Evolutionary conservation across 306 rosid genomes (phyloP), one percentile per base, ranked within the genome.

Genomic region (Amphicarpaea edgeworthii): DNA sequence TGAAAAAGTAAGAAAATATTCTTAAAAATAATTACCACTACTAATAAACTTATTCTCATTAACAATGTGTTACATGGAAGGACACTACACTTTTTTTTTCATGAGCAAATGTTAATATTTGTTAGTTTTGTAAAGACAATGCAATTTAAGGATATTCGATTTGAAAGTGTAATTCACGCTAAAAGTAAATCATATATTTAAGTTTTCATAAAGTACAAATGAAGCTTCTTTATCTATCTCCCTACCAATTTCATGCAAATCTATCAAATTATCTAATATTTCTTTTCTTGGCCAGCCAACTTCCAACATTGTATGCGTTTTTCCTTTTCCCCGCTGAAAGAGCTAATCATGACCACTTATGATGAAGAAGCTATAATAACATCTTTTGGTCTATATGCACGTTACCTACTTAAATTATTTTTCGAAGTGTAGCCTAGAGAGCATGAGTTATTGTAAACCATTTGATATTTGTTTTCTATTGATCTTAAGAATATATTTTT

Each of bases 221-320:
- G 46, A 66, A 54, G 23, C n/a, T 66, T 76, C 14, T 54, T 24
- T 8, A 57, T 42, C 38, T 8, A 57, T 42, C 19, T 20, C 5
- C 23, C 1, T 23, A 37, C 38, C 80, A 34, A 30, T 23, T 76
- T 50, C 41, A 68, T 42, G 55, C 60, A 47, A 12, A 57, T 77
- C 82, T 19, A 77, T 58, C 70, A 58, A 30, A 59, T 28, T 21
- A 20, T 8, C 10, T 16, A 59, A 46, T 9, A 46, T 8, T 28
- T 10, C 8, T 19, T 55, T 55, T 54, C 8, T 37, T 46, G 50
- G 50, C 45, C 42, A 26, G n/a, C 53, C 65, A 53, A 70, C 77
- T 64, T 41, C 72, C 82, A 59, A 60, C 64, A 23, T 42, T 57
- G 63, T 63, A 41, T 78, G 71, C 54, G 32, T 54, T 41, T 40